Percentiles rank a stretch among this genome's conserved stretches.
phyloP scores from a whole-genome alignment of 768 basidiomycete genomes.

The Jaapia argillacea region DNA sequence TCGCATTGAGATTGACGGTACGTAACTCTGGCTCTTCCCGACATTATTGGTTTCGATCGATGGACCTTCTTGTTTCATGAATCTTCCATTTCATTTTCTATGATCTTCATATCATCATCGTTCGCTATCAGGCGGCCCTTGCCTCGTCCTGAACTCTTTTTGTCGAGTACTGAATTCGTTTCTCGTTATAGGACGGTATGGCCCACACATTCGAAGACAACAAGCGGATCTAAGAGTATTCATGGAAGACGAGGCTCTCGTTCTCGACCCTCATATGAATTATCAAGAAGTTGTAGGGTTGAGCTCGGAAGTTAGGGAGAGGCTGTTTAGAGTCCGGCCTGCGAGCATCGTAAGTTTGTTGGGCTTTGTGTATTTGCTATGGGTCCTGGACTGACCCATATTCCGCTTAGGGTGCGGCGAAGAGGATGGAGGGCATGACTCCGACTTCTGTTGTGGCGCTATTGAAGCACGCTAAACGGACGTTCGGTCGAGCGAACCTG shows the following conservation, averaged over 20 bases:
- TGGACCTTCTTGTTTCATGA: neutral
- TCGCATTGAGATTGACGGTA: slow-evolving; percentile 68
- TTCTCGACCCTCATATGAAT: slow-evolving; percentile 61
- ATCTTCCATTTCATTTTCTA: too few species aligned
- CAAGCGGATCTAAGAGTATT: slow-evolving; percentile 66
- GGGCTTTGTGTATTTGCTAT: neutral
- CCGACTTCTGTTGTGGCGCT: slow-evolving; percentile 64
- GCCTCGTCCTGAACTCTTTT: neutral
- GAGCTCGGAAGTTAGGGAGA: slow-evolving; percentile 67
- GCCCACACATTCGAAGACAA: slow-evolving; percentile 58
- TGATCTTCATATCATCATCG: too few species aligned
- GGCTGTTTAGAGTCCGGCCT: slow-evolving; percentile 50
- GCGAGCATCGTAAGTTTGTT: slow-evolving; percentile 55
- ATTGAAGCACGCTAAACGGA: slow-evolving; percentile 48
- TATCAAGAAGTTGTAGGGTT: slow-evolving; percentile 57
- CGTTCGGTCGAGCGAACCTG: slow-evolving; percentile 7
- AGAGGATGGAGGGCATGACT: slow-evolving; percentile 91
- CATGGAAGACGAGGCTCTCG: slow-evolving; percentile 63
- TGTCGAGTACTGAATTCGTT: slow-evolving; percentile 1
- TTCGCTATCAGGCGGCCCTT: too few species aligned
- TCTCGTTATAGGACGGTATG: slow-evolving; percentile 40
- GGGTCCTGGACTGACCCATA: neutral
- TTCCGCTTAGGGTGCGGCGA: slow-evolving; percentile 76
- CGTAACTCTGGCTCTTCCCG: too few species aligned
- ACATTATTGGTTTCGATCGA: too few species aligned